Conservation (phyloP, 352 stramenopile species). For the Phytophthora vignae region DNA sequence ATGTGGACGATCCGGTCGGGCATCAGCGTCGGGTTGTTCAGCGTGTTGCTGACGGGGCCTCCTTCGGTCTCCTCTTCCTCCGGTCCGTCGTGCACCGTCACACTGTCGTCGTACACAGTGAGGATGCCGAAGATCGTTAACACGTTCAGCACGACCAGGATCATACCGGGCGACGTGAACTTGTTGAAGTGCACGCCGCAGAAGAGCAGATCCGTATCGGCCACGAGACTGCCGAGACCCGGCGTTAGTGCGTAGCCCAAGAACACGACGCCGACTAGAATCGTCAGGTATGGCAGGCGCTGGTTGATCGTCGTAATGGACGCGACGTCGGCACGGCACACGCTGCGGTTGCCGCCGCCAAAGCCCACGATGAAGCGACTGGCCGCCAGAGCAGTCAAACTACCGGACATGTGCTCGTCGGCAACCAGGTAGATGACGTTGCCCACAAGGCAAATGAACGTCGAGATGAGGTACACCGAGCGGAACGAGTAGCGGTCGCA, state of each 20-base stretch:
- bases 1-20: conserved; percentile 71
- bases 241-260: conserved; percentile 74
- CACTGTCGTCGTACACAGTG: conserved; percentile 60
- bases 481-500: conserved; percentile 83
- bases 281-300: conserved; percentile 74
- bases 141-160: conserved; percentile 64
- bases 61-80: conserved; percentile 42
- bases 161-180: conserved; percentile 69
- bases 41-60: conserved; percentile 40
- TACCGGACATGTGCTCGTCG: conserved; percentile 63
- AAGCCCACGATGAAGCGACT: conserved; percentile 82
- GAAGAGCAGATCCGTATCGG: conserved; percentile 55
- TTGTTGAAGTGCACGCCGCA: conserved; percentile 74
- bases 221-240: conserved; percentile 66
- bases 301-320: conserved; percentile 76
- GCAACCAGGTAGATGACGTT: conserved; percentile 82
- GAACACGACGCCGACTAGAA: conserved; percentile 78
- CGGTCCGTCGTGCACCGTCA: conserved; percentile 65
- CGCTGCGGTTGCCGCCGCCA: conserved; percentile 74
- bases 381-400: conserved; percentile 52
- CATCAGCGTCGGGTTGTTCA: conserved; percentile 51
- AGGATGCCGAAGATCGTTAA: conserved; percentile 72
- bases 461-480: conserved; percentile 81
- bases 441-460: conserved; percentile 65
- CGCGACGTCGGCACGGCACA: conserved; percentile 76